A percentile compares a stretch with the other conserved stretches of the same genome.
phyloP scores from a whole-genome alignment of 192 early-diverging fungal genomes.

The Glomus cerebriforme region DNA sequence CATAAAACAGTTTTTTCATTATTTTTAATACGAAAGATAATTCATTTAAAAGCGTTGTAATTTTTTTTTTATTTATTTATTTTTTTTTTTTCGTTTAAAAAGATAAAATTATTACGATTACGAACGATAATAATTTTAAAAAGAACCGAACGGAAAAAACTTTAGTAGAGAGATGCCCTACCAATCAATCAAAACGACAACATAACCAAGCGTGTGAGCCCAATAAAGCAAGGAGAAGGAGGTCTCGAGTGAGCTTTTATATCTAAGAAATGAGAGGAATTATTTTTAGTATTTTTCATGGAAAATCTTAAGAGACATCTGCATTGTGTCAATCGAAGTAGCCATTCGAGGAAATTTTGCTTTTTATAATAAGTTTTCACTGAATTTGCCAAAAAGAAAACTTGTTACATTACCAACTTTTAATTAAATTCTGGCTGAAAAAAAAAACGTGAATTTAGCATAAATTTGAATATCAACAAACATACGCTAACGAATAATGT shows the following conservation, averaged over 20 bases:
- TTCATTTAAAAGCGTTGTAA: background rate
- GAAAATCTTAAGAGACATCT: background rate
- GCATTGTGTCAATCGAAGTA: background rate
- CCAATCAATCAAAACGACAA: background rate
- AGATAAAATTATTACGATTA: background rate
- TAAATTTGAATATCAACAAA: too few species aligned
- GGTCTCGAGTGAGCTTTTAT: background rate
- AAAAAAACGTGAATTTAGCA: too few species aligned
- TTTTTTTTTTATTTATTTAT: background rate
- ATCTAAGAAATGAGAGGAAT: background rate
- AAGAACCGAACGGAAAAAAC: background rate
- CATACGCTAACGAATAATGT: too few species aligned
- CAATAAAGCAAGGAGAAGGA: background rate
- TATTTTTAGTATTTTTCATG: background rate
- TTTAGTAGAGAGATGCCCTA: background rate
- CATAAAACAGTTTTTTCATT: background rate
- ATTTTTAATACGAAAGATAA: background rate
- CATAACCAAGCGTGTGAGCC: background rate
- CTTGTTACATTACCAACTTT: too few species aligned
- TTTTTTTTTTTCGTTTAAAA: background rate
- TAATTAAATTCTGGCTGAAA: too few species aligned
- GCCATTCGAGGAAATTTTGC: background rate
- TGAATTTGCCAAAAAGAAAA: too few species aligned
- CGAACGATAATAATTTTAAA: background rate
- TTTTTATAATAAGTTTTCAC: too few species aligned